phyloP scores from a whole-genome alignment of 805 yeast species.

The Wickerhamomyces hampshirensis region DNA sequence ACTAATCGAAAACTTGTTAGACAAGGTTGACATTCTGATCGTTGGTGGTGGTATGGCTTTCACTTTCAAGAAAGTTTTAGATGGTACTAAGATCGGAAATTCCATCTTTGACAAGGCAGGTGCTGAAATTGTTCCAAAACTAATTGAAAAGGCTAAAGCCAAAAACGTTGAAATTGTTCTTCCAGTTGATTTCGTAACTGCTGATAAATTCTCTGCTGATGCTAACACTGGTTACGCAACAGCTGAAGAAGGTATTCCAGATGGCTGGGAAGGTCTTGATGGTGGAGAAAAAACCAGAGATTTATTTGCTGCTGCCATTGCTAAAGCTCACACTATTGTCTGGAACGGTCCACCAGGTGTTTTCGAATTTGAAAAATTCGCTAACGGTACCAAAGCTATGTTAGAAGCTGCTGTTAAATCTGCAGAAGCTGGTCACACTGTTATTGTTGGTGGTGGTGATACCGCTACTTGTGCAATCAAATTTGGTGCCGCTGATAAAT shows the following conservation, averaged over 20 bases:
- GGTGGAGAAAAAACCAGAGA: constrained; percentile 86
- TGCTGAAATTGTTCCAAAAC: constrained; percentile 88
- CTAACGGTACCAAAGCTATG: constrained; percentile 86
- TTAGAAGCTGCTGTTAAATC: constrained; percentile 86
- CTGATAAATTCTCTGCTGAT: constrained; percentile 88
- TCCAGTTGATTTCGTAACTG: constrained; percentile 95
- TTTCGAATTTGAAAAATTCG: constrained; percentile 91
- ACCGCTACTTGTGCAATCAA: constrained; percentile 99
- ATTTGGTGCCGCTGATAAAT: constrained; percentile 92
- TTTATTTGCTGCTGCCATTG: constrained; percentile 77
- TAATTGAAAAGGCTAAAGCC: constrained; percentile 94
- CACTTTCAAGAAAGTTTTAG: constrained; percentile 94
- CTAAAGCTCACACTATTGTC: constrained; percentile 93
- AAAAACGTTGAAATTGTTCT: constrained; percentile 89
- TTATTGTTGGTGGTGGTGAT: constrained; percentile 97
- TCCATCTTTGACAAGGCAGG: constrained; percentile 93
- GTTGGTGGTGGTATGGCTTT: constrained; percentile 99
- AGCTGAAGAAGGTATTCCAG: constrained; percentile 90
- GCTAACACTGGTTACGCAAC: constrained; percentile 84
- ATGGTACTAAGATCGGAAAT: constrained; percentile 82
- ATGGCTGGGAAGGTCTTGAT: constrained; percentile 93
- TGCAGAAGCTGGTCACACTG: constrained; percentile 84
- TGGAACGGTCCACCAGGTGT: constrained; percentile 99
- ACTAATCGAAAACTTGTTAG: constrained; percentile 92
- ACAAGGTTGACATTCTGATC: constrained; percentile 91